Conservation (phyloP, 73 alveolate species). For the Tetrahymena borealis region DNA sequence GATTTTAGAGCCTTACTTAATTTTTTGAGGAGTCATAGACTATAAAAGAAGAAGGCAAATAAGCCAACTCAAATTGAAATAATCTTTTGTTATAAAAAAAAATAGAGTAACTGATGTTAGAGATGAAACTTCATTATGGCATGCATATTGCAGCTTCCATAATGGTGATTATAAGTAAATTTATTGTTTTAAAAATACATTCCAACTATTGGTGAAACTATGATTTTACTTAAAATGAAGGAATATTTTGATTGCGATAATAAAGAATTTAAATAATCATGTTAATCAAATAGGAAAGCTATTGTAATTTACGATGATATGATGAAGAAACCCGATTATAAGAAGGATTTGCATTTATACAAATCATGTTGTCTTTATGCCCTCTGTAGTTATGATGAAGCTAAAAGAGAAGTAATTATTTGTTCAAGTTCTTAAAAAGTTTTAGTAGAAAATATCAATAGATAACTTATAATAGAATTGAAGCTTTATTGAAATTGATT, state of each 20-base stretch:
- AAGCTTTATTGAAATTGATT: conserved; percentile 30
- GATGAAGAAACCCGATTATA: conserved; percentile 35
- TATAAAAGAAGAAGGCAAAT: not conserved
- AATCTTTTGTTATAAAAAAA: not conserved
- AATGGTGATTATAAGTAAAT: conserved; percentile 36
- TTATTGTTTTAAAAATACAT: no score
- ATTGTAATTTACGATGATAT: conserved; percentile 24
- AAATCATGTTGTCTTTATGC: conserved; percentile 97
- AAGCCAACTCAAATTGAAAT: not conserved
- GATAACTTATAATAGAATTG: conserved; percentile 4
- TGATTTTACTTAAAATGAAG: no score
- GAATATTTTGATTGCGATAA: no score
- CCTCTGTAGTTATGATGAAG: conserved; percentile 80
- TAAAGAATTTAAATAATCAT: no score
- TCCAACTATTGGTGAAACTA: no score
- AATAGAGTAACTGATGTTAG: conserved; percentile 17
- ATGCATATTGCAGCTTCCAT: conserved; percentile 36
- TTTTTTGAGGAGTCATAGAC: not conserved
- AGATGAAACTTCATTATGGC: conserved; percentile 36
- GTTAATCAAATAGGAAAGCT: conserved; percentile 16
- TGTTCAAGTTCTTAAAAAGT: not conserved
- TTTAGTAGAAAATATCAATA: not conserved
- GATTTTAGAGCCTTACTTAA: not conserved
- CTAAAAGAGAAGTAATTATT: conserved; percentile 65
- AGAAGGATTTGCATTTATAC: conserved; percentile 70